Percentiles rank a stretch among this genome's conserved stretches.
phyloP scores from a whole-genome alignment of 768 basidiomycete species.

The Tulasnella sp. region DNA sequence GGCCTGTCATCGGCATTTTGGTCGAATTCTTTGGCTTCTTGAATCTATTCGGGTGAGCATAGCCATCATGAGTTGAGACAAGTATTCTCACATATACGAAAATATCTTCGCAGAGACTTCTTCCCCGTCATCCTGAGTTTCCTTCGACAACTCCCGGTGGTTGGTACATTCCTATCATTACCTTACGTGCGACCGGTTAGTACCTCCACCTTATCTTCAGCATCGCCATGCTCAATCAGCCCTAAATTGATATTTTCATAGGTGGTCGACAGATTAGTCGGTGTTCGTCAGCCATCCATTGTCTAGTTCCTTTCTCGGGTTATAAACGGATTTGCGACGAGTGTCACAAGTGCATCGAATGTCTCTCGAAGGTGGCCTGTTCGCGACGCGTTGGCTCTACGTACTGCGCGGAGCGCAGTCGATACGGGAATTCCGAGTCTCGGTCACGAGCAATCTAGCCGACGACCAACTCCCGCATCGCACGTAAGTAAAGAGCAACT shows the following conservation, averaged over 20 bases:
- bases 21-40: conserved; percentile 97
- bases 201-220: neutral
- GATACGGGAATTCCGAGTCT: neutral
- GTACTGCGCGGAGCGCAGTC: neutral
- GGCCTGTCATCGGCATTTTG: conserved; percentile 91
- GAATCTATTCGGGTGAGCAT: conserved; percentile 90
- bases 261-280: conserved; percentile 30
- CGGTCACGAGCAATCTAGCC: neutral
- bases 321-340: neutral
- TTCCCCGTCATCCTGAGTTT: conserved; percentile 99
- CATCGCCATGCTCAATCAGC: neutral
- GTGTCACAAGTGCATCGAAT: neutral
- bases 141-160: conserved; percentile 87
- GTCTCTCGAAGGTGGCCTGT: neutral
- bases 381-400: no score
- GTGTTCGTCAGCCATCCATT: conserved; percentile 22
- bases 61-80: neutral
- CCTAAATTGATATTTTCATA: neutral
- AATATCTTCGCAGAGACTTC: conserved; percentile 75
- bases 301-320: conserved; percentile 10
- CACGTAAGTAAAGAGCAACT: neutral
- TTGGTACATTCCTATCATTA: conserved; percentile 82
- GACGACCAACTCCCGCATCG: neutral
- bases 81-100: neutral
- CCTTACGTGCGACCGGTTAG: conserved; percentile 82